Conservation (phyloP, 2,329 filamentous ascomycete genomes). For the Blumeriella jaapii region DNA sequence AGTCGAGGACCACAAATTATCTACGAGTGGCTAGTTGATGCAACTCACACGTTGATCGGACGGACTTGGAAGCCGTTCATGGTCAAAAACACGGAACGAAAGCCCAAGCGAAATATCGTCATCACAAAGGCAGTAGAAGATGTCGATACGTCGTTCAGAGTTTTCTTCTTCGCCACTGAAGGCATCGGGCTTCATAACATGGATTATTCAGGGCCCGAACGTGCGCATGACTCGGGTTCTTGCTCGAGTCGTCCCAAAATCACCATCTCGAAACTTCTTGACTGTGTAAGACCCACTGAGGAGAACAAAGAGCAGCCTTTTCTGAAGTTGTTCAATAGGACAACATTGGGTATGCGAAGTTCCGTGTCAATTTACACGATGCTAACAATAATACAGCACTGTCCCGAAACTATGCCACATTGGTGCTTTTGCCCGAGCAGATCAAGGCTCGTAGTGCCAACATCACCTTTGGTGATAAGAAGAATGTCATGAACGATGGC, state of each 20-base stretch:
- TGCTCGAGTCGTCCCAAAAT: slow-evolving; percentile 20
- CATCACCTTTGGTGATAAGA: slow-evolving; percentile 31
- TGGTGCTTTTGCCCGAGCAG: slow-evolving; percentile 35
- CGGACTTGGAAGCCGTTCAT: slow-evolving; percentile 24
- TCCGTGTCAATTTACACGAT: neutral
- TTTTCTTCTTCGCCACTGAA: slow-evolving; percentile 45
- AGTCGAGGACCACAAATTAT: slow-evolving; percentile 27
- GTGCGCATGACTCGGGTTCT: too few species aligned
- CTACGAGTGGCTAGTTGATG: slow-evolving; percentile 30
- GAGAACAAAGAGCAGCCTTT: slow-evolving; percentile 35
- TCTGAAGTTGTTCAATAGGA: slow-evolving; percentile 47
- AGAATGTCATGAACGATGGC: slow-evolving; percentile 61
- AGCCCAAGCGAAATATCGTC: slow-evolving; percentile 30
- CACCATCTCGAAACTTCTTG: slow-evolving; percentile 33
- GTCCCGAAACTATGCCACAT: slow-evolving; percentile 27
- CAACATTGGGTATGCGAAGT: slow-evolving; percentile 38
- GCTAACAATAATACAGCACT: slow-evolving; percentile 31
- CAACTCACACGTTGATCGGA: slow-evolving; percentile 20
- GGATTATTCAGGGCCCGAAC: neutral
- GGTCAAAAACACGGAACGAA: slow-evolving; percentile 16
- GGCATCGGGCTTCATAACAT: slow-evolving; percentile 24
- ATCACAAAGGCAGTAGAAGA: slow-evolving; percentile 14
- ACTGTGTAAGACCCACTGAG: slow-evolving; percentile 39
- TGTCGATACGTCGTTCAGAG: slow-evolving; percentile 29
- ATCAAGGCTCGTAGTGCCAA: slow-evolving; percentile 27